Base-by-base conservation (phyloP, 2,329 filamentous ascomycete genomes). In the Canariomyces notabilis region DNA sequence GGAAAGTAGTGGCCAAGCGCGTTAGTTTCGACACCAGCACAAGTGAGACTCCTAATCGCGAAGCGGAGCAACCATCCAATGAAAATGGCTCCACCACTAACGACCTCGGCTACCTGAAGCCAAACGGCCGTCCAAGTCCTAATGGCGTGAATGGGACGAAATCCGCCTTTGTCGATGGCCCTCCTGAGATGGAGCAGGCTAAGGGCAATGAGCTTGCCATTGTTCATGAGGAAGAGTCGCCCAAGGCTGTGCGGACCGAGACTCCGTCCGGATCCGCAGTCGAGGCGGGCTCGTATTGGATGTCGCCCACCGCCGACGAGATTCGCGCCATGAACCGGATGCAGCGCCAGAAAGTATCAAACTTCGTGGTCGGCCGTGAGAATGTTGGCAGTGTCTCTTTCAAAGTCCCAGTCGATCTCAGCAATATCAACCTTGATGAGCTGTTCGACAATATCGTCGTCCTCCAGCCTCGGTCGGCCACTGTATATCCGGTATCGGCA, bases 1-100 rank as follows among this genome's bases (percentile, higher is more conserved):
- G 75, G 42, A 82, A 82, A 59, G 67, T 12, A 29, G 26, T 87
- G 33, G 83, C 84, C 54, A 96, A 95, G 73, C 83, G 86, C 43
- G 93, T 98, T 42, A 96, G 89, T 69, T 98, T 97, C 59, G 89
- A 95, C 61, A 82, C 83, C 4, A 77, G 76, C 58, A 76, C 73
- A 23, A 66, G 73, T 19, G 73, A 73, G 53, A 63, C 68, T 8
- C 62, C 67, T 23, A 67, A 68, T 48, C 46, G 42, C 20, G 64
- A 67, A 37, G 50, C 61, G n/a, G 65, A 66, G n/a, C 76, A 79
- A 44, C 54, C 61, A 44, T 58, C 65, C 22, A 65, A 66, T 8
- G 73, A 68, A 44, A 66, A 42, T 4, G 19, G 70, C 41, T 77
- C 73, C 54, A 81, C 75, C 37, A 74, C 68, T 4, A 74, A 81